Evolutionary conservation across 139 green algal species (phyloP).

Genomic region (Desmodesmus armatus): DNA sequence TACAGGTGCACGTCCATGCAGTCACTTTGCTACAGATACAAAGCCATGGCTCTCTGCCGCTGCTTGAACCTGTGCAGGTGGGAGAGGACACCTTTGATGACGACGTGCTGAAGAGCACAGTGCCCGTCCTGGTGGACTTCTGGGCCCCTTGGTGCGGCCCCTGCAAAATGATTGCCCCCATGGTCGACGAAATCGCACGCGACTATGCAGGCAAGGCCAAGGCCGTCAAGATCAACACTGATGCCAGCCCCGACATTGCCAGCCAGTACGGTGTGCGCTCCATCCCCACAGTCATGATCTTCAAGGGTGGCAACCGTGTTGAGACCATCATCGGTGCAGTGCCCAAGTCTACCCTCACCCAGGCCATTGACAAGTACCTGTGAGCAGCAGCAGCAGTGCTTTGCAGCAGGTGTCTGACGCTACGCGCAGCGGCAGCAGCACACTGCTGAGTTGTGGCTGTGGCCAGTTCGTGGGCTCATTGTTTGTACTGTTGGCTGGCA

Average conservation of each 20-base stretch:
- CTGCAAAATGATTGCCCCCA: slow-evolving; percentile 94
- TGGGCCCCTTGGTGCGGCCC: slow-evolving; percentile 95
- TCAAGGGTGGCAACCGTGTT: slow-evolving; percentile 95
- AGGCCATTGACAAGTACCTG: slow-evolving; percentile 96
- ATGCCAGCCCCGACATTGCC: slow-evolving; percentile 90
- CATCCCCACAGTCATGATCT: slow-evolving; percentile 98
- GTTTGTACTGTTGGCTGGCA: too few relatives aligned
- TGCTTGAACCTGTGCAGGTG: too few relatives aligned
- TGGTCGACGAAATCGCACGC: slow-evolving; percentile 88
- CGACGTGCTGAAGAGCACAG: slow-evolving; percentile 81
- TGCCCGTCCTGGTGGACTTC: slow-evolving; percentile 98
- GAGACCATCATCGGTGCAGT: slow-evolving; percentile 99
- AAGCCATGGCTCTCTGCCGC: too few relatives aligned
- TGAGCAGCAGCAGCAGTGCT: background rate
- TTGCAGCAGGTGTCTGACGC: too few relatives aligned
- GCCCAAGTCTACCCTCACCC: slow-evolving; percentile 90
- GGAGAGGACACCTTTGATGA: slow-evolving; percentile 67
- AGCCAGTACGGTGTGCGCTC: slow-evolving; percentile 96
- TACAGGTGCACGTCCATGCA: too few relatives aligned
- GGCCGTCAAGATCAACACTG: slow-evolving; percentile 96
- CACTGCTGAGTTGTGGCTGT: too few relatives aligned
- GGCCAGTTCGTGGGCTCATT: too few relatives aligned
- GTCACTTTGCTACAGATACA: too few relatives aligned
- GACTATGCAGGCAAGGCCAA: slow-evolving; percentile 86
- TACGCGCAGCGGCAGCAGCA: too few relatives aligned